Evolutionary conservation across 192 early-diverging fungal genomes (phyloP), one percentile per base, ranked within the genome.

Genomic region (Spizellomyces sp.): DNA sequence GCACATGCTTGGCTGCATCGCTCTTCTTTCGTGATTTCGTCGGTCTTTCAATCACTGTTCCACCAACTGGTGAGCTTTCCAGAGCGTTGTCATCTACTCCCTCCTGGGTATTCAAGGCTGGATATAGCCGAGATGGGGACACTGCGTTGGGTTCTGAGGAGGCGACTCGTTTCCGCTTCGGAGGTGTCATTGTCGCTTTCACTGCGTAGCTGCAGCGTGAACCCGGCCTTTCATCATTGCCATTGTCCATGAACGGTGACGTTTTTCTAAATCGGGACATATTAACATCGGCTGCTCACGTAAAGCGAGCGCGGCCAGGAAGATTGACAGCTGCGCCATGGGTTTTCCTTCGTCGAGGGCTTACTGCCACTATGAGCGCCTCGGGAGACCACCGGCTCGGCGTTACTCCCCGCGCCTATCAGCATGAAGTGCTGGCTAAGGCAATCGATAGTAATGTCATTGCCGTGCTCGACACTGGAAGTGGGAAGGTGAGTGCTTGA

Each of bases 381-480:
- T 36, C 27, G 27, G 27, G 27, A 36, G 27, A 36, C 27, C 27
- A 36, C 27, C 27, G 3, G 27, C 27, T 36, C 27, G 27, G 27
- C 27, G 27, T 36, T 54, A 19, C 44, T 12, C 61, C 70, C 10
- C 70, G 70, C 36, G 1, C 48, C 8, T 96, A 96, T 70, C 94
- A 96, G 75, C 68, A 80, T 54, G 83, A 90, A 14, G 75, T 96
- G 45, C 88, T 87, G 54, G 72, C 80, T 45, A 80, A 80, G 63
- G 92, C 93, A 1, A 77, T 86, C 47, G 66, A 70, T 8, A 79
- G 80, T 5, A 98, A 98, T 80, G 83, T 93, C 42, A 92, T 98
- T 57, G 91, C 92, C 2, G 90, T 98, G 6, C 78, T 97, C 61
- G 92, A 95, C 73, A 98, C 96, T 0, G 96, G 96, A 5, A 87